phyloP scores from a whole-genome alignment of 805 yeast species.

The Kodamaea kaohsiungensis region DNA sequence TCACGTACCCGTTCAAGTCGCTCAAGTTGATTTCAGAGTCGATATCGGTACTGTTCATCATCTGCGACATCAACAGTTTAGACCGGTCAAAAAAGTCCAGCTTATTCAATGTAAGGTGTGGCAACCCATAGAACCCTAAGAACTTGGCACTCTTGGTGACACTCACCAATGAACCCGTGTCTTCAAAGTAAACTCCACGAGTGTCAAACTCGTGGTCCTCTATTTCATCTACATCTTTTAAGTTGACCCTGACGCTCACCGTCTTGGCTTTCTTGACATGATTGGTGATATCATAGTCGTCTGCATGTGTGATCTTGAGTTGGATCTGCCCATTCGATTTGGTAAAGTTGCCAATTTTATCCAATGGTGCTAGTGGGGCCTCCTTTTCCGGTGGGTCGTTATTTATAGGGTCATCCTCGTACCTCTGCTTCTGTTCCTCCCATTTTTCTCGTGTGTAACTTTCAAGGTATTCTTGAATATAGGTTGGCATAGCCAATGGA shows the following conservation, averaged over 20 bases:
- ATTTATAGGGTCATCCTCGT: conserved; percentile 29
- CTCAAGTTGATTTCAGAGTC: conserved; percentile 41
- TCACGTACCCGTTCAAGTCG: conserved; percentile 36
- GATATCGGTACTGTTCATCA: conserved; percentile 44
- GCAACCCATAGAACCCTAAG: conserved; percentile 59
- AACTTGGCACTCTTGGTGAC: conserved; percentile 65
- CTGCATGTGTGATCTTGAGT: conserved; percentile 17
- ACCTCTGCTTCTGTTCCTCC: conserved; percentile 26
- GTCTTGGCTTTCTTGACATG: conserved; percentile 30
- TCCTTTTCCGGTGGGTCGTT: conserved; percentile 6
- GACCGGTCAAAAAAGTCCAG: conserved; percentile 43
- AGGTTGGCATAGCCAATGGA: conserved; percentile 28
- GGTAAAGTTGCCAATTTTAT: conserved; percentile 32
- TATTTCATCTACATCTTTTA: conserved; percentile 48
- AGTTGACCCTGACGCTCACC: conserved; percentile 27
- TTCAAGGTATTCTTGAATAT: conserved; percentile 31
- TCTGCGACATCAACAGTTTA: conserved; percentile 44
- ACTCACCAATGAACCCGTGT: conserved; percentile 61
- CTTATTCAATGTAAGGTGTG: conserved; percentile 52
- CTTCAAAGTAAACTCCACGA: conserved; percentile 65
- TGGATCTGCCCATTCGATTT: conserved; percentile 21
- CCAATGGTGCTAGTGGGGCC: conserved; percentile 8
- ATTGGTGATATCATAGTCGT: conserved; percentile 6
- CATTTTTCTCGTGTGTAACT: conserved; percentile 20
- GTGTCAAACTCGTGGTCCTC: conserved; percentile 52